These are phyloP conservation scores for Warburgia ugandensis DNA, from an alignment of 164 flowering plant genomes.

Conservation along the genomic window DNA sequence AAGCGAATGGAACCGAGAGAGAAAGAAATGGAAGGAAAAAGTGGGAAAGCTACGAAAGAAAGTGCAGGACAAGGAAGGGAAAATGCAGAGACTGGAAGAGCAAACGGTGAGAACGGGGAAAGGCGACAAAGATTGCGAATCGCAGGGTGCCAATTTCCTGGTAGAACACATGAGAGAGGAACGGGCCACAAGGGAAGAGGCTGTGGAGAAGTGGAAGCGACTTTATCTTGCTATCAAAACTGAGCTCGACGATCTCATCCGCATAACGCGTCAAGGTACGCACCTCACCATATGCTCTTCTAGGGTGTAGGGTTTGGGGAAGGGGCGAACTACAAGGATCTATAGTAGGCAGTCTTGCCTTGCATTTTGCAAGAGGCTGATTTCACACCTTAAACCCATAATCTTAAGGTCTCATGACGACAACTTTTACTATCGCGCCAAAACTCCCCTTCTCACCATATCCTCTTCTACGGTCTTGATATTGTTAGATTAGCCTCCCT, in stretches of 20 bases:
- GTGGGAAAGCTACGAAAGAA: constrained; percentile 1
- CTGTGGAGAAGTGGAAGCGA: constrained; percentile 78
- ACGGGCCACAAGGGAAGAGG: constrained; percentile 44
- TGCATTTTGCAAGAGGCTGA: too few species aligned
- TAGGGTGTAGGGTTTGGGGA: too few species aligned
- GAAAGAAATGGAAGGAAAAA: constrained; percentile 11
- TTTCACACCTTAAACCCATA: too few species aligned
- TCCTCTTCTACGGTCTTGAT: too few species aligned
- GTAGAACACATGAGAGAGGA: constrained; percentile 49
- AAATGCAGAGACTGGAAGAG: constrained; percentile 4
- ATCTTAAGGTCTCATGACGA: too few species aligned
- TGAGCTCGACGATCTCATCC: constrained; percentile 78
- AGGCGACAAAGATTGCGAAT: constrained; percentile 17
- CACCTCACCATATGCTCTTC: background rate
- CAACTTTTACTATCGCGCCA: background rate
- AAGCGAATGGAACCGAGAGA: constrained; percentile 6
- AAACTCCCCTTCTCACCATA: too few species aligned
- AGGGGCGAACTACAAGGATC: too few species aligned
- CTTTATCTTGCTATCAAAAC: constrained; percentile 69
- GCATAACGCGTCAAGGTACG: constrained; percentile 44
- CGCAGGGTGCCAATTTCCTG: constrained; percentile 18
- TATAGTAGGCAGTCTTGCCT: too few species aligned
- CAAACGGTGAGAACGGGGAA: constrained; percentile 1
- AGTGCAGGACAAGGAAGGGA: constrained; percentile 9
- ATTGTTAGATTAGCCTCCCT: too few species aligned